These are phyloP conservation scores for Hypoxylon sp. DNA, from an alignment of 2,329 filamentous ascomycete genomes.

Conservation along the genomic window DNA sequence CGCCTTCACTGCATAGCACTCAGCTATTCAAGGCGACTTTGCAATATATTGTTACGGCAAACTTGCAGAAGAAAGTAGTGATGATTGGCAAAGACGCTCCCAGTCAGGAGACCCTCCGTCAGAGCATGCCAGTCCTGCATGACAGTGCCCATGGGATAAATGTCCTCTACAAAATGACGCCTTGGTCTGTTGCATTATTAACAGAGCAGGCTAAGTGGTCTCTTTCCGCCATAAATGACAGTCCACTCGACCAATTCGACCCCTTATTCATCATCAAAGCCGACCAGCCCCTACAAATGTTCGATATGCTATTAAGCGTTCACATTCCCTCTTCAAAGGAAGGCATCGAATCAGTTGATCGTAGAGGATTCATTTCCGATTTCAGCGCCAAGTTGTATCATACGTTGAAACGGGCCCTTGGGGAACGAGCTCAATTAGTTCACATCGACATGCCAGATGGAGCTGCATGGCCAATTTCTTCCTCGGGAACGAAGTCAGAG, in stretches of 20 bases:
- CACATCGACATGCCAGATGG: conserved; percentile 64
- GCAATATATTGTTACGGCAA: conserved; percentile 84
- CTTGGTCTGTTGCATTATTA: conserved; percentile 83
- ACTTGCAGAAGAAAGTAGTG: conserved; percentile 78
- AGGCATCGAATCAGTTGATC: conserved; percentile 55
- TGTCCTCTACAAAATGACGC: conserved; percentile 89
- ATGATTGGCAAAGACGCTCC: conserved; percentile 63
- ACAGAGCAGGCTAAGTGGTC: conserved; percentile 82
- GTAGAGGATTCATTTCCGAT: conserved; percentile 61
- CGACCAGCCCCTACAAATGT: conserved; percentile 68
- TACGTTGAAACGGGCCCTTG: conserved; percentile 78
- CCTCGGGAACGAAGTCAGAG: conserved; percentile 53
- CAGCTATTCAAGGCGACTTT: conserved; percentile 95
- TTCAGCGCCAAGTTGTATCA: conserved; percentile 73
- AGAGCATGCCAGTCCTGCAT: conserved; percentile 78
- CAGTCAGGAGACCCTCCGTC: conserved; percentile 59
- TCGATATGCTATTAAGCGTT: conserved; percentile 64
- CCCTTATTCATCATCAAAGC: conserved; percentile 81
- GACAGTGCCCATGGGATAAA: conserved; percentile 84
- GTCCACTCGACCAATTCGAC: conserved; percentile 83
- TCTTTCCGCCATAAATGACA: conserved; percentile 80
- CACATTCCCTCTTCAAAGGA: conserved; percentile 43
- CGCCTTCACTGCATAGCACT: conserved; percentile 86
- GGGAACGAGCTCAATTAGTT: conserved; percentile 79
- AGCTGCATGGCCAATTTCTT: conserved; percentile 64